Base-by-base conservation (phyloP, 495 filamentous ascomycete genomes). In the Penicillium fimorum region DNA sequence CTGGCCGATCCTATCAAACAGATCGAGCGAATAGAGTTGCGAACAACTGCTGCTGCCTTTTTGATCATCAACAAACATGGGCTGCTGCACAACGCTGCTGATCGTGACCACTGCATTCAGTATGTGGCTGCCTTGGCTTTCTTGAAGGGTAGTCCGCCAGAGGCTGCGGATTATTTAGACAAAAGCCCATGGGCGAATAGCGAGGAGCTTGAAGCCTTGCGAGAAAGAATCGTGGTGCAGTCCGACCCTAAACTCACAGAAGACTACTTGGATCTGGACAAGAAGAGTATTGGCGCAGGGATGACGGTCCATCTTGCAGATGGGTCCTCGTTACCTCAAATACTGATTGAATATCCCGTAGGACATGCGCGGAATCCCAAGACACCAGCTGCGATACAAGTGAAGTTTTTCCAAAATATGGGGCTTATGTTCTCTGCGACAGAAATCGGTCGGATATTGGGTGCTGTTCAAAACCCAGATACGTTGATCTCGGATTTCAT, bases 281-380 rank as follows among this genome's bases (percentile, higher is more conserved):
- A 60, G 24, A 61, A 60, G 47, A 71, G 66, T 47, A 47, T 64
- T 5, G 59, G 62, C 0, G 59, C 53, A 49, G 70, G 60, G 0
- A 41, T 75, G 17, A 63, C 56, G 6, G 43, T 76, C 3, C 10
- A 48, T 25, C 49, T 78, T 11, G 20, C 46, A 4, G 53, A 67
- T 61, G 63, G 71, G 8, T 45, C 56, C 4, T 73, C 83, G 22
- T 74, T 93, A 22, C 79, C 86, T 8, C 90, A 96, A 69, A 83
- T 92, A 43, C 80, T 89, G 10, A 82, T 96, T n/a, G 88, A 95
- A 70, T 91, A 87, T 47, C 91, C 91, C 4, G 76, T 93, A 37
- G 91, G 91, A 45, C 90, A 95, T 76, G 82, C 79, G 52, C 75
- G 87, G 57, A 78, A 88, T 53, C 80, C 87, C 50, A 86, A 90